These are phyloP conservation scores for Scorias spongiosa DNA, from an alignment of 2,329 filamentous ascomycete species.

Conservation along the genomic window DNA sequence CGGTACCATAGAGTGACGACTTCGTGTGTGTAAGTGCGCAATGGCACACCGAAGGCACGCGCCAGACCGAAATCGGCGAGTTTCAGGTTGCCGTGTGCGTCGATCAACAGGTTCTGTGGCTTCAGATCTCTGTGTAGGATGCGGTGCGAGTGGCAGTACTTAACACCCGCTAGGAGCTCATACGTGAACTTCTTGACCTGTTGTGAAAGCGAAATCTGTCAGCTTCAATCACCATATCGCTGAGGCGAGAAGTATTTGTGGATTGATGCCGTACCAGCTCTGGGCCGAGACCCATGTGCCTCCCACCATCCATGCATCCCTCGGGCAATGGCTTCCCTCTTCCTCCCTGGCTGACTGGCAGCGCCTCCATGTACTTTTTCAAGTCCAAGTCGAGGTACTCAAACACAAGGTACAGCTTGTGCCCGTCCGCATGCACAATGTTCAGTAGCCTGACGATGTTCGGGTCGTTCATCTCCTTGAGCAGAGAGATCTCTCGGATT, in stretches of 20 bases:
- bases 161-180: slow-evolving; percentile 69
- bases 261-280: slow-evolving; percentile 36
- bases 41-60: slow-evolving; percentile 76
- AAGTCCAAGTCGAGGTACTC: slow-evolving; percentile 84
- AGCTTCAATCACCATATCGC: not conserved
- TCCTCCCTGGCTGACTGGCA: slow-evolving; percentile 70
- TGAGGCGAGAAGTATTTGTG: not conserved
- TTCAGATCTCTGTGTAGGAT: slow-evolving; percentile 80
- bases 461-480: slow-evolving; percentile 87
- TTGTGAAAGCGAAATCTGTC: not conserved
- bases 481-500: slow-evolving; percentile 83
- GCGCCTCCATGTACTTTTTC: slow-evolving; percentile 91
- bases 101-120: slow-evolving; percentile 78
- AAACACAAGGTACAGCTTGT: slow-evolving; percentile 87
- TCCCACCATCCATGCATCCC: slow-evolving; percentile 43
- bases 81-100: slow-evolving; percentile 77
- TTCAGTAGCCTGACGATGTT: slow-evolving; percentile 81
- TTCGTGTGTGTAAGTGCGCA: slow-evolving; percentile 87
- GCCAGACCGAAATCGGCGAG: slow-evolving; percentile 82
- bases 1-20: slow-evolving; percentile 92
- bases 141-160: slow-evolving; percentile 79
- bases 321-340: slow-evolving; percentile 75
- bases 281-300: slow-evolving; percentile 57
- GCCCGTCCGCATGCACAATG: slow-evolving; percentile 86
- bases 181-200: slow-evolving; percentile 79